These are phyloP conservation scores for Adenanthera pavonina DNA, from an alignment of 306 rosid species.

Conservation along the genomic window DNA sequence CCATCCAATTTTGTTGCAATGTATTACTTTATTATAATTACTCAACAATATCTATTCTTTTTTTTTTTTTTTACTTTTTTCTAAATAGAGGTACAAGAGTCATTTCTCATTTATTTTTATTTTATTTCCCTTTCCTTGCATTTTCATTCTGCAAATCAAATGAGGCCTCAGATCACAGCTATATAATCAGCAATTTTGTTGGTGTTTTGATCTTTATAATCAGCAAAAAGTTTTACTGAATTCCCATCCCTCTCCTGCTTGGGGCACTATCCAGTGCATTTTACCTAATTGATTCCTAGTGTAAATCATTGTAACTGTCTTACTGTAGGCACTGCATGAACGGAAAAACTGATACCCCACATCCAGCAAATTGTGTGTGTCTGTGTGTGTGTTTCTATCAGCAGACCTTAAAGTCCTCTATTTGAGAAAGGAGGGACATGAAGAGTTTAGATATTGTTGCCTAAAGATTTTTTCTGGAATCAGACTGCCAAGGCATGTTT, in stretches of 20 bases:
- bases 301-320: not conserved
- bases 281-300: not conserved
- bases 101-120: not conserved
- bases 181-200: not conserved
- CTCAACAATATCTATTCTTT: not conserved
- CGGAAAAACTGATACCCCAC: constrained; percentile 1
- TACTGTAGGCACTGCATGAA: not conserved
- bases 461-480: constrained; percentile 23
- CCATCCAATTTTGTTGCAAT: not conserved
- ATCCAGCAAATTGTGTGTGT: not conserved
- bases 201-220: not conserved
- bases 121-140: not conserved
- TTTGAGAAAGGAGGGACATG: constrained; percentile 6
- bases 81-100: not conserved
- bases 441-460: not conserved
- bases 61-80: not conserved
- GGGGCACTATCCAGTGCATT: constrained; percentile 20
- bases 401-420: constrained; percentile 2
- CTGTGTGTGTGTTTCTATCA: not conserved
- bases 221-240: not conserved
- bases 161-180: not conserved
- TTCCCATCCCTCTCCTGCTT: constrained; percentile 6
- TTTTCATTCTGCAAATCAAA: not conserved
- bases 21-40: not conserved
- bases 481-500: not conserved